Percentiles rank a stretch among this genome's conserved stretches.
phyloP scores from a whole-genome alignment of 495 filamentous ascomycete genomes.

The Parathielavia hyrcaniae region DNA sequence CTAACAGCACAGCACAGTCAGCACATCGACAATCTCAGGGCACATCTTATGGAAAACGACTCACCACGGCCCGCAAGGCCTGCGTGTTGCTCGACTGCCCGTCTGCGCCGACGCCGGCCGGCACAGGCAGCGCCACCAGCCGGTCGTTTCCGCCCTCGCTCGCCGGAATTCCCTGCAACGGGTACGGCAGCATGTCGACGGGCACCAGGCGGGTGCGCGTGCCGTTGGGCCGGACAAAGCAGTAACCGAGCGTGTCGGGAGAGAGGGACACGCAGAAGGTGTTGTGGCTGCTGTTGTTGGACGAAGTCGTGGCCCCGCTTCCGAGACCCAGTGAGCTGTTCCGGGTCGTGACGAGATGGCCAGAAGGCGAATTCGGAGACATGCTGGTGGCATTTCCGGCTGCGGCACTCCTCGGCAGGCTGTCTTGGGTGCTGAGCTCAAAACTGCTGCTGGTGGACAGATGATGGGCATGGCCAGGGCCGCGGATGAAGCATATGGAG shows the following conservation, averaged over 20 bases:
- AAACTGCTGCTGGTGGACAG: not conserved
- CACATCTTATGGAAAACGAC: constrained; percentile 8
- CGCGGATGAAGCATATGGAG: not conserved
- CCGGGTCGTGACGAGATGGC: not conserved
- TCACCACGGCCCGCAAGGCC: constrained; percentile 19
- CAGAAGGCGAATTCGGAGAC: not conserved
- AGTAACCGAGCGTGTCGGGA: constrained; percentile 36
- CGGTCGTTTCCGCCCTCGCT: constrained; percentile 27
- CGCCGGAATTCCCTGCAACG: constrained; percentile 33
- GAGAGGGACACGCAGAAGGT: constrained; percentile 1
- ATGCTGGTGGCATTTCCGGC: not conserved
- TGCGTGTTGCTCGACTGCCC: constrained; percentile 35
- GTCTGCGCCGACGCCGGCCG: constrained; percentile 30
- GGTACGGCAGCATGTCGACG: constrained; percentile 54
- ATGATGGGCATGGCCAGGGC: not conserved
- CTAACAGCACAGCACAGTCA: not conserved
- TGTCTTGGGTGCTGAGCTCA: not conserved
- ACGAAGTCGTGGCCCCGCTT: too few species aligned
- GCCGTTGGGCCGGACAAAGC: constrained; percentile 53
- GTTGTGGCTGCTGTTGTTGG: not conserved
- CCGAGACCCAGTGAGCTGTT: not conserved
- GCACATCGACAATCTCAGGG: not conserved
- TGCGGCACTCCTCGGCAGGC: not conserved
- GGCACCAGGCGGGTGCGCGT: constrained; percentile 56
- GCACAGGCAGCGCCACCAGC: constrained; percentile 41